Base-by-base conservation (phyloP, 495 filamentous ascomycete genomes). In the Bathelium albidoporum region DNA sequence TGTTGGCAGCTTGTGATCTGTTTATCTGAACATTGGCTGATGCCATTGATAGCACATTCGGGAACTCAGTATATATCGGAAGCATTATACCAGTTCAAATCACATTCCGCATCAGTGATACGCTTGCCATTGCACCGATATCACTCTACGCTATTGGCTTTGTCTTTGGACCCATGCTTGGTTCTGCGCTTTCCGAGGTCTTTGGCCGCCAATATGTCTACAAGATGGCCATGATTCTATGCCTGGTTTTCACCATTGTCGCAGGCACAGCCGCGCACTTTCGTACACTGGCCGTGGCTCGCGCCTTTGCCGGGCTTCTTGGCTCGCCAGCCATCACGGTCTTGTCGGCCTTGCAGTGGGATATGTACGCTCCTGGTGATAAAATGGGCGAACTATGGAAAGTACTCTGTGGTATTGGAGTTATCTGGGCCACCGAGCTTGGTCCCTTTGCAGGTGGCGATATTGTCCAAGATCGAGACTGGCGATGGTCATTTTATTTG, bases 321-420 rank as follows among this genome's bases (percentile, higher is more conserved):
- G 71, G 68, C 3, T 64, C 67, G 20, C 78, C 78, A 10, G 73
- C 71, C 29, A 64, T 80, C 3, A 76, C 77, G 22, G 64, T 79
- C 53, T 76, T 78, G 29, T 73, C 76, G 55, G 78, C 77, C 14
- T 78, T 77, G 32, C 73, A 60, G 52, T 72, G 68, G 39, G 49
- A 55, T 16, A 9, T 55, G 11, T 55, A 55, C 24, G 49, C 49
- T 29, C 49, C 49, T 29, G 49, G 49, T 55, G 49, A 55, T 29
- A 55, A 29, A 1, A 26, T 28, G 22, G 49, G 49, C 9, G 49
- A 55, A 29, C 24, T 55, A 9, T 55, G 49, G 49, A 55, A 55
- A 16, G 16, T 55, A 3, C 22, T 55, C 24, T 10, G 29, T 29
- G 49, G 49, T 29, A 20, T 55, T 29, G 49, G 49, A 2, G 22